Conservation (phyloP, 805 yeast genomes). For the Candida boidinii region DNA sequence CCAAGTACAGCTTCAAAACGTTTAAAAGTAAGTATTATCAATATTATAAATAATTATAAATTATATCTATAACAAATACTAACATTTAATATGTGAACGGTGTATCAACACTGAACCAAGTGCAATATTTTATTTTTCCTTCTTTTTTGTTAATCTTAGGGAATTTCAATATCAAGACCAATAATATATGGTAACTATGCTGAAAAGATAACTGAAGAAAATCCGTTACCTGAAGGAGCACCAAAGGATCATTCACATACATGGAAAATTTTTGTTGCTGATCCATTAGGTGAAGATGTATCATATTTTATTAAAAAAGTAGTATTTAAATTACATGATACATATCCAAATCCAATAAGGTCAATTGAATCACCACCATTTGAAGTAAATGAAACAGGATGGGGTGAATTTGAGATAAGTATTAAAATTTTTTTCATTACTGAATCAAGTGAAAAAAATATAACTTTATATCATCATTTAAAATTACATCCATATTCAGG, state of each 20-base stretch:
- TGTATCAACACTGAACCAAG: neutral
- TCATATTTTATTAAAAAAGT: constrained; percentile 81
- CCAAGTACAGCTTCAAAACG: constrained; percentile 22
- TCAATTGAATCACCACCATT: constrained; percentile 86
- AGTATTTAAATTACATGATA: constrained; percentile 90
- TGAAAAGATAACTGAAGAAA: constrained; percentile 44
- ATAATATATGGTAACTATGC: constrained; percentile 79
- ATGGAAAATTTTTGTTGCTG: constrained; percentile 89
- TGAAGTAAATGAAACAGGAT: constrained; percentile 94
- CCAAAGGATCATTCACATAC: constrained; percentile 90
- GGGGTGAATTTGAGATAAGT: constrained; percentile 98
- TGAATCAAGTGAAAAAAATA: constrained; percentile 83
- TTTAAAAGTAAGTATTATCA: constrained; percentile 13
- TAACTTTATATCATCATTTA: constrained; percentile 80
- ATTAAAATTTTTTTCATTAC: constrained; percentile 78
- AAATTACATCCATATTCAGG: constrained; percentile 80
- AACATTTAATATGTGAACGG: neutral
- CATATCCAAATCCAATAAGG: constrained; percentile 82
- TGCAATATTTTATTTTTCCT: neutral
- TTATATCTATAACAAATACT: neutral
- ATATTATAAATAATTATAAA: neutral
- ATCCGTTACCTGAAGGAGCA: constrained; percentile 45
- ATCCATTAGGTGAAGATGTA: constrained; percentile 53
- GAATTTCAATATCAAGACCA: constrained; percentile 71
- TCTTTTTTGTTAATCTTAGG: too few relatives aligned